Conservation (phyloP, 2,329 filamentous ascomycete species). For the Lachnellula arida region DNA sequence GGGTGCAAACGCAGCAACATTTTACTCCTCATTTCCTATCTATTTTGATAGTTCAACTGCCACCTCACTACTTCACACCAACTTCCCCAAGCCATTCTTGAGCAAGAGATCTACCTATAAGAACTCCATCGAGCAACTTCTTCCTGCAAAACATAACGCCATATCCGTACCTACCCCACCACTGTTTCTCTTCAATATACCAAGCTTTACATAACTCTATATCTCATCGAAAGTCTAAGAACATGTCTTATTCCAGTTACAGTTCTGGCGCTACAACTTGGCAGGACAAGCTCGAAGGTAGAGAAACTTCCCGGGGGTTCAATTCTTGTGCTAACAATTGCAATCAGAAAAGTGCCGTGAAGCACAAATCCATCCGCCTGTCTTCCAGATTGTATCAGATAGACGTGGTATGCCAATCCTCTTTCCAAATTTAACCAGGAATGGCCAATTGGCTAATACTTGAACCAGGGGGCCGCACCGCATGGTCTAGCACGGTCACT, state of each 20-base stretch:
- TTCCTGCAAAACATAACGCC: conserved; percentile 32
- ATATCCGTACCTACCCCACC: conserved; percentile 24
- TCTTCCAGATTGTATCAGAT: conserved; percentile 70
- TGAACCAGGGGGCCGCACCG: conserved; percentile 72
- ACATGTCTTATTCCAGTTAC: conserved; percentile 30
- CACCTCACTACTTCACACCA: conserved; percentile 29
- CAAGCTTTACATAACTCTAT: conserved; percentile 19
- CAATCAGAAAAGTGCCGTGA: conserved; percentile 53
- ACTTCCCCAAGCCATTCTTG: conserved; percentile 7
- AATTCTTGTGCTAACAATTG: conserved; percentile 21
- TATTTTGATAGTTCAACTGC: conserved; percentile 24
- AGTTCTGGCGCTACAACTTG: conserved; percentile 27
- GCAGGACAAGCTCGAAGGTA: conserved; percentile 37
- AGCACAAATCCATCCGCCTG: conserved; percentile 48
- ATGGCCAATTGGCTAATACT: conserved; percentile 25
- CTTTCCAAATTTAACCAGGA: background rate
- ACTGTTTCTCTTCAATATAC: conserved; percentile 25
- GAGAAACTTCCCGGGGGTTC: conserved; percentile 14
- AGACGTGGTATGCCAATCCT: conserved; percentile 55
- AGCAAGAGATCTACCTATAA: conserved; percentile 26
- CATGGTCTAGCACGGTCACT: conserved; percentile 81
- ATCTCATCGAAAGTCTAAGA: conserved; percentile 8
- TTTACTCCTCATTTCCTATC: conserved; percentile 15
- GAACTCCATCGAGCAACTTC: conserved; percentile 24
- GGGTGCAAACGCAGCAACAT: conserved; percentile 27